These are phyloP conservation scores for Pyricularia sp. DNA, from an alignment of 2,329 filamentous ascomycete genomes.

Conservation along the genomic window DNA sequence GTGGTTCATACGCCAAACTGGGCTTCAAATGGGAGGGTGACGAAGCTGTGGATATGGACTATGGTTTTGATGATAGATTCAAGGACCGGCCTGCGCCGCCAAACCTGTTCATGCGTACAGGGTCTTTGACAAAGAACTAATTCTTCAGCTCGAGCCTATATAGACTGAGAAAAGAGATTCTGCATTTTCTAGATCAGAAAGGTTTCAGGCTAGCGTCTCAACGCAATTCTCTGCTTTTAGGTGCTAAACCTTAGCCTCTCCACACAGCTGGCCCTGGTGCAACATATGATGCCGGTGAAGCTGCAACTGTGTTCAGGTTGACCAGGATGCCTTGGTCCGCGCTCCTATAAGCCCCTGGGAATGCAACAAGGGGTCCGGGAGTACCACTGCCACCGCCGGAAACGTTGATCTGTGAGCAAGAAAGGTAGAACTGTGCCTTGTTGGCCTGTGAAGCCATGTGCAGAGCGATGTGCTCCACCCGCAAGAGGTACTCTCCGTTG, in stretches of 20 bases:
- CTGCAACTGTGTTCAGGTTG: constrained; percentile 20
- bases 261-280: constrained; percentile 27
- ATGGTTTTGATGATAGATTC: constrained; percentile 33
- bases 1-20: constrained; percentile 33
- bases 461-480: constrained; percentile 29
- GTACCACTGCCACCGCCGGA: constrained; percentile 24
- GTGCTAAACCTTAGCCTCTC: neutral
- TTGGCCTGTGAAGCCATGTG: constrained; percentile 24
- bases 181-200: neutral
- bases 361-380: constrained; percentile 19
- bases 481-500: constrained; percentile 27
- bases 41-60: constrained; percentile 26
- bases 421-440: constrained; percentile 28
- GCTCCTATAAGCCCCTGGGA: constrained; percentile 22
- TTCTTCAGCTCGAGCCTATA: neutral
- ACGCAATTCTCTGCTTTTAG: neutral
- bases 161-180: neutral
- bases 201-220: neutral
- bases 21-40: constrained; percentile 31
- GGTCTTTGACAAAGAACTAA: neutral
- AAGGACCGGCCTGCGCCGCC: constrained; percentile 23
- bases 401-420: constrained; percentile 27
- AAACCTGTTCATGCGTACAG: constrained; percentile 36
- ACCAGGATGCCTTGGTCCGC: constrained; percentile 23
- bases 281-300: constrained; percentile 18